These are phyloP conservation scores for Aspergillus conjunctus DNA, from an alignment of 495 filamentous ascomycete species.

Conservation along the genomic window DNA sequence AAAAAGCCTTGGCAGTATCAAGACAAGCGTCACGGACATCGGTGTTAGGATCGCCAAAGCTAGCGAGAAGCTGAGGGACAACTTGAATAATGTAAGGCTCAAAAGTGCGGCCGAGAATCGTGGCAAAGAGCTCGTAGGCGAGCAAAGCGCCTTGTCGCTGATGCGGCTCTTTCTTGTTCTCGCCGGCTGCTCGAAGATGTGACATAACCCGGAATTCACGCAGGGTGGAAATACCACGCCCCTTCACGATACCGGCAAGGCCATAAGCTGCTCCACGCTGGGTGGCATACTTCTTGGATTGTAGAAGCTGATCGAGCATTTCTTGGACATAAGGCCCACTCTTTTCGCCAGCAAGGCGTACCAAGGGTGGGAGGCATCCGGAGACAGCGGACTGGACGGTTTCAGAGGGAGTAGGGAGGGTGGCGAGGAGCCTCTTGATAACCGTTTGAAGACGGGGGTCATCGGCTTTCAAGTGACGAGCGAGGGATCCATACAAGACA, in stretches of 20 bases:
- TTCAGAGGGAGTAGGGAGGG: conserved; percentile 93
- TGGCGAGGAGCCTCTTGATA: conserved; percentile 77
- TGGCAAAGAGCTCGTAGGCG: conserved; percentile 86
- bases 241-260: conserved; percentile 84
- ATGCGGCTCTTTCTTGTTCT: conserved; percentile 89
- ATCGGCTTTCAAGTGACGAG: conserved; percentile 78
- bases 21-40: conserved; percentile 92
- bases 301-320: conserved; percentile 75
- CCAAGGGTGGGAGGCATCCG: conserved; percentile 86
- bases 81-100: conserved; percentile 97
- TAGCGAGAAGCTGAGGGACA: conserved; percentile 82
- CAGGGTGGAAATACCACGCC: conserved; percentile 79
- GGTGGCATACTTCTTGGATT: conserved; percentile 84
- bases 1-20: conserved; percentile 91
- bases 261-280: conserved; percentile 94
- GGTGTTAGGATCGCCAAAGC: conserved; percentile 84
- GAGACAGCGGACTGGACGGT: conserved; percentile 95
- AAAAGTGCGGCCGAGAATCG: conserved; percentile 81
- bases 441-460: conserved; percentile 84
- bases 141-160: conserved; percentile 86
- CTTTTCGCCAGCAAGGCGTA: conserved; percentile 76
- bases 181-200: conserved; percentile 71
- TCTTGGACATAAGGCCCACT: conserved; percentile 77
- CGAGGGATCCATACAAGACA: conserved; percentile 92
- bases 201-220: conserved; percentile 85